These are phyloP conservation scores for Coemansia sp. DNA, from an alignment of 192 early-diverging fungal species.

Conservation along the genomic window DNA sequence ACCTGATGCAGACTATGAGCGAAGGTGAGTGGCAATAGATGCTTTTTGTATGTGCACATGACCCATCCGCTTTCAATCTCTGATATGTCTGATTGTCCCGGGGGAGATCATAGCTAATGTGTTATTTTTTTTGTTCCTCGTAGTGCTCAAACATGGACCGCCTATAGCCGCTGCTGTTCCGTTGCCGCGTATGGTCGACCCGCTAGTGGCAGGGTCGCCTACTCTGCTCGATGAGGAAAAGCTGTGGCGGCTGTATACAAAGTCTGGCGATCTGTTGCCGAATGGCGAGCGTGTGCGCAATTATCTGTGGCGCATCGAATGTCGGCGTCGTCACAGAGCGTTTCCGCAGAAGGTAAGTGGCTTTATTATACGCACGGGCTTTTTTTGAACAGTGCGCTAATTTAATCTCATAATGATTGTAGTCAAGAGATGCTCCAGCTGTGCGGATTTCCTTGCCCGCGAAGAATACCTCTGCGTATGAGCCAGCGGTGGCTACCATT, in stretches of 20 bases:
- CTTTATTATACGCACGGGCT: neutral
- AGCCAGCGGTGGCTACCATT: neutral
- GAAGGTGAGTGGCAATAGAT: slow-evolving; percentile 20
- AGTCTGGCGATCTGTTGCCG: slow-evolving; percentile 34
- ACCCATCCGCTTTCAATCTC: neutral
- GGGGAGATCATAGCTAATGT: neutral
- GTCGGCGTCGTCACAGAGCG: neutral
- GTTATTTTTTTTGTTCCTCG: neutral
- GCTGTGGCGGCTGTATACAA: slow-evolving; percentile 36
- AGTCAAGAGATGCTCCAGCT: neutral
- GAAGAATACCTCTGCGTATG: neutral
- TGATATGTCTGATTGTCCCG: neutral
- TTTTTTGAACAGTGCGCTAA: neutral
- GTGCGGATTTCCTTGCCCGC: neutral
- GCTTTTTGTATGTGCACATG: neutral
- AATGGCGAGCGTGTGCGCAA: slow-evolving; percentile 47
- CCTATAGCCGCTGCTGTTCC: slow-evolving; percentile 7
- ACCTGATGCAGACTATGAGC: slow-evolving; percentile 29
- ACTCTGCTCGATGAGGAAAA: slow-evolving; percentile 18
- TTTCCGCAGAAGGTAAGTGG: slow-evolving; percentile 11
- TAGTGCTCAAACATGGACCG: slow-evolving; percentile 36
- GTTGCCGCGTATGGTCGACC: slow-evolving; percentile 10
- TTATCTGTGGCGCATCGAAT: slow-evolving; percentile 53
- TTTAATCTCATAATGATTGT: neutral
- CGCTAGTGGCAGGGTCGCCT: neutral